These are phyloP conservation scores for Pharnaceum exiguum DNA, from an alignment of 148 eudicot species.

Conservation along the genomic window DNA sequence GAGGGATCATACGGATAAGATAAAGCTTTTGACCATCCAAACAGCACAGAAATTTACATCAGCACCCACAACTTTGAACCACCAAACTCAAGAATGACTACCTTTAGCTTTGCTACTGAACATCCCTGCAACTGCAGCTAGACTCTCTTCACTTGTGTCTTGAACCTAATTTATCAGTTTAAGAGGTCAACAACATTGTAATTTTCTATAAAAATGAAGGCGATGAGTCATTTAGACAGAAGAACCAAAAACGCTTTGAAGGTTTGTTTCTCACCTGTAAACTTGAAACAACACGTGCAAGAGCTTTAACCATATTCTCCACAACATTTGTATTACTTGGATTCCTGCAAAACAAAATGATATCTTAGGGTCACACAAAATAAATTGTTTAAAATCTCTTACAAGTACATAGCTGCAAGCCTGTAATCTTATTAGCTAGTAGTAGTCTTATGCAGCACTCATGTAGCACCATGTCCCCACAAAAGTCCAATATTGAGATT, in stretches of 20 bases:
- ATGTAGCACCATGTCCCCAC: no score
- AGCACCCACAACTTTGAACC: no score
- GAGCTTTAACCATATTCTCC: conserved; percentile 94
- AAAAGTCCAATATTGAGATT: no score
- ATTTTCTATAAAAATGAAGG: not conserved
- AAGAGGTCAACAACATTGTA: conserved; percentile 11
- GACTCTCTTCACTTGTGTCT: conserved; percentile 94
- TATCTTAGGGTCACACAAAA: not conserved
- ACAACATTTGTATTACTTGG: conserved; percentile 92
- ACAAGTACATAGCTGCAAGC: no score
- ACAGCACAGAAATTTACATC: no score
- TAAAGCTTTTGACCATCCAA: no score
- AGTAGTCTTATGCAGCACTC: no score
- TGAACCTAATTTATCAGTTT: conserved; percentile 50
- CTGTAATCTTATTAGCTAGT: no score
- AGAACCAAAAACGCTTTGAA: not conserved
- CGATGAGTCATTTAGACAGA: not conserved
- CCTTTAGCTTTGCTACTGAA: conserved; percentile 99
- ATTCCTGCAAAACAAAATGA: conserved; percentile 47
- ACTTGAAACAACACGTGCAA: conserved; percentile 89
- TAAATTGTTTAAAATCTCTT: not conserved
- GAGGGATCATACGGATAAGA: no score
- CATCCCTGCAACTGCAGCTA: conserved; percentile 99
- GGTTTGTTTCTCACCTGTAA: conserved; percentile 82
- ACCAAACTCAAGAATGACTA: conserved; percentile 19